Conservation (phyloP, 1,284 basidiomycete species). For the Pseudozyma pruni region DNA sequence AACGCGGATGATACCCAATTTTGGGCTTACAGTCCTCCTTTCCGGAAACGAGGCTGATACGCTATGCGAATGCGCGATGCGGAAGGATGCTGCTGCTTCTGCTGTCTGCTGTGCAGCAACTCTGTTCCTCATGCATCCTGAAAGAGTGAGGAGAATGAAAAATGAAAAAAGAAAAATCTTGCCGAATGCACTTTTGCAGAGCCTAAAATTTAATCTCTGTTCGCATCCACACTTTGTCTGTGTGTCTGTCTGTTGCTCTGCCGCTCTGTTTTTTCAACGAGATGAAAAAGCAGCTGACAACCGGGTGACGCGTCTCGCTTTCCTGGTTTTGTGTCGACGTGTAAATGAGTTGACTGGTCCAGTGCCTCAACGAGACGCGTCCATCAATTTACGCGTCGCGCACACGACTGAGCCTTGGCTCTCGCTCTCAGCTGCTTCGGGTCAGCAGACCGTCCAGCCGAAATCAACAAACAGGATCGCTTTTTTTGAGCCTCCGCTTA, state of each 20-base stretch:
- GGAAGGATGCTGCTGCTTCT: background rate
- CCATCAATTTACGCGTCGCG: constrained; percentile 29
- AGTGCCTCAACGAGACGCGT: constrained; percentile 10
- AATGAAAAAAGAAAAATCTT: constrained; percentile 10
- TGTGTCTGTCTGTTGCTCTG: background rate
- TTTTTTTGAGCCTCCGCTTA: no score
- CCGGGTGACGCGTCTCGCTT: constrained; percentile 6
- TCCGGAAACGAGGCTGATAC: no score
- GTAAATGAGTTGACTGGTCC: constrained; percentile 14
- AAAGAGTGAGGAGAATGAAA: constrained; percentile 4
- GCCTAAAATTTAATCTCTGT: background rate
- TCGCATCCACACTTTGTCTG: constrained; percentile 4
- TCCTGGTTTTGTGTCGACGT: constrained; percentile 7
- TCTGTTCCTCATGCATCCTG: constrained; percentile 5
- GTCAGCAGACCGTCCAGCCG: no score
- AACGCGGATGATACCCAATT: constrained; percentile 20
- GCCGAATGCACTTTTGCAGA: constrained; percentile 13
- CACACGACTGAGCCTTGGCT: background rate
- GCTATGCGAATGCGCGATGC: constrained; percentile 1
- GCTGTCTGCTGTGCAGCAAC: constrained; percentile 1
- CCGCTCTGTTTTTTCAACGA: background rate
- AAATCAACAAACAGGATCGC: no score
- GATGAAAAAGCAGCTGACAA: no score
- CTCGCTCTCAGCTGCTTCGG: background rate
- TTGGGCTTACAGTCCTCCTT: background rate